Base-by-base conservation (phyloP, 805 yeast genomes). In the Jamesozyma gamospora region DNA sequence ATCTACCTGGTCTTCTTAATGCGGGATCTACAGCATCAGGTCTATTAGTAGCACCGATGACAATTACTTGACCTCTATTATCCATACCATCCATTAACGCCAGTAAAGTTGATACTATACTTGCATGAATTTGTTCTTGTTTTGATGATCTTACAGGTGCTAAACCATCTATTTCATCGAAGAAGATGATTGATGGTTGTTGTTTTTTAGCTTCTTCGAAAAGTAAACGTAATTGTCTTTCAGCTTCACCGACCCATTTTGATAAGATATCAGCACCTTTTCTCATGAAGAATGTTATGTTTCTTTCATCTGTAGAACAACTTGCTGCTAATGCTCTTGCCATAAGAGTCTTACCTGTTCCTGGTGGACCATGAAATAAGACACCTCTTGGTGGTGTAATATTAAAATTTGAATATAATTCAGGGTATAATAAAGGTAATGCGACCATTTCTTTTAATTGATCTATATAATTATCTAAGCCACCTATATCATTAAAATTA, bases 71-170 rank as follows among this genome's bases (percentile, higher is more conserved):
- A 7, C 98, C 98, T 58, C 97, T 76, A 50, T 87, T 87, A 58
- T 90, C 97, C 97, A 92, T 92, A 52, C 98, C 98, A 61, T 92
- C 98, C 98, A 92, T 92, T 38, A 92, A 66, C 0, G 98, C 97
- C 47, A 92, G 72, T 52, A 92, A 65, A 0, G 98, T 92, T 4
- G 96, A 87, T 2, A 92, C 98, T 43, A 92, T 92, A 46, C 95
- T 82, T 3, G 98, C 96, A 62, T 92, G 98, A 43, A 92, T 92
- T 62, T 92, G 99, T 59, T 92, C 99, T 62, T 92, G 99, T 48
- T 90, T 90, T 0, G 96, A 84, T 0, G 95, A 84, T 58, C 99
- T 74, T 3, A 92, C 98, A 0, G 99, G 99, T 0, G 99, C 98
- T 49, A 92, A 67, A 34, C 98, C 98, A 63, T 92, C 98, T 44